Conservation (phyloP, 2,329 filamentous ascomycete species). For the Cercospora sp. region DNA sequence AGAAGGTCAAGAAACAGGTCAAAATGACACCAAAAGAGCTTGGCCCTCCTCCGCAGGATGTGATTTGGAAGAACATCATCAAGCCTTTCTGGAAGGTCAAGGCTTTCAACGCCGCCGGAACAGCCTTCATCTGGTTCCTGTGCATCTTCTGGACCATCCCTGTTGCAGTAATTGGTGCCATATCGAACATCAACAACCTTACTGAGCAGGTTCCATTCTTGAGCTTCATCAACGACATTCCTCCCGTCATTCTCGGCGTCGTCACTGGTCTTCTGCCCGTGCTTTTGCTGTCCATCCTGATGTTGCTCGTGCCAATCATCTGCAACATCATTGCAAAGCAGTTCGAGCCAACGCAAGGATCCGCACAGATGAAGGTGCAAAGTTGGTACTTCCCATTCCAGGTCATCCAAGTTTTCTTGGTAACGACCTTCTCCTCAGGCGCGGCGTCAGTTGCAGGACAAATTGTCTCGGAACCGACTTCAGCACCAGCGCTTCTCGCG, state of each 20-base stretch:
- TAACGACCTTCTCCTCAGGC: constrained; percentile 41
- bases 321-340: constrained; percentile 34
- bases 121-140: constrained; percentile 44
- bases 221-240: constrained; percentile 46
- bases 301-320: constrained; percentile 49
- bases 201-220: constrained; percentile 43
- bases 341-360: constrained; percentile 41
- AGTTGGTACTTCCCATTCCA: constrained; percentile 43
- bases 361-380: constrained; percentile 44
- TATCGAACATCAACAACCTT: constrained; percentile 50
- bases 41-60: constrained; percentile 43
- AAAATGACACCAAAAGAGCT: constrained; percentile 42
- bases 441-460: constrained; percentile 35
- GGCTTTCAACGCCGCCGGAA: constrained; percentile 39
- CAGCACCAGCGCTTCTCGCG: constrained; percentile 36
- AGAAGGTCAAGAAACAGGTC: constrained; percentile 21
- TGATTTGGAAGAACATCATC: constrained; percentile 49
- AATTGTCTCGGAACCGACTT: constrained; percentile 36
- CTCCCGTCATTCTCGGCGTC: constrained; percentile 45
- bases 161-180: constrained; percentile 47
- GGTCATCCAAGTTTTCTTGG: constrained; percentile 44
- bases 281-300: constrained; percentile 43
- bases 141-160: constrained; percentile 52
- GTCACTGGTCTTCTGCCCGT: constrained; percentile 50
- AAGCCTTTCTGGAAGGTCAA: constrained; percentile 39